phyloP scores from a whole-genome alignment of 202 grass and related monocot genomes.

The Schoenoplectus triqueter region DNA sequence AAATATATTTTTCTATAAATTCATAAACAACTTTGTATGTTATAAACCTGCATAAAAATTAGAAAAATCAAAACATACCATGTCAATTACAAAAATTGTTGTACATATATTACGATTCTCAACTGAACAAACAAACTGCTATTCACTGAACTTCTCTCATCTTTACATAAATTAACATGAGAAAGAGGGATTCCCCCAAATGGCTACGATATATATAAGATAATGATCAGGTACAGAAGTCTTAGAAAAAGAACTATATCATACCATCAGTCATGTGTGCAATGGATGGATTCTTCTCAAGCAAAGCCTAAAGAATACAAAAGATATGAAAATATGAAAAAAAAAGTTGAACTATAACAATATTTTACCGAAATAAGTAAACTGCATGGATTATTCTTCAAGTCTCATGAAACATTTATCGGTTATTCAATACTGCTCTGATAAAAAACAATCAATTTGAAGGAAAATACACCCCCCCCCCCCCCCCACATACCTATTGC shows the following conservation, averaged over 20 bases:
- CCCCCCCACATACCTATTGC: background rate
- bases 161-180: background rate
- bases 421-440: background rate
- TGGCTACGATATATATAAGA: background rate
- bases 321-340: slow-evolving; percentile 27
- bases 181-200: background rate
- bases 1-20: background rate
- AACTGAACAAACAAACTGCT: background rate
- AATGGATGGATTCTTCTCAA: slow-evolving; percentile 64
- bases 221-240: slow-evolving; percentile 23
- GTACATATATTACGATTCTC: background rate
- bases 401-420: slow-evolving; percentile 11
- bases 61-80: background rate
- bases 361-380: slow-evolving; percentile 9
- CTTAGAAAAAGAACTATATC: slow-evolving; percentile 1
- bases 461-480: background rate
- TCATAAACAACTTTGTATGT: background rate
- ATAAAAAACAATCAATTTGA: slow-evolving; percentile 2
- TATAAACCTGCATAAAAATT: background rate
- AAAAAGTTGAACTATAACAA: slow-evolving; percentile 3
- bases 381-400: background rate
- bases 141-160: slow-evolving; percentile 13
- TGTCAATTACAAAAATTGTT: slow-evolving; percentile 7
- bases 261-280: slow-evolving; percentile 48
- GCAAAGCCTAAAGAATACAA: slow-evolving; percentile 58